Evolutionary conservation across 2,329 filamentous ascomycete genomes (phyloP), one percentile per base, ranked within the genome.

Genomic region (Penicillium concentricum): DNA sequence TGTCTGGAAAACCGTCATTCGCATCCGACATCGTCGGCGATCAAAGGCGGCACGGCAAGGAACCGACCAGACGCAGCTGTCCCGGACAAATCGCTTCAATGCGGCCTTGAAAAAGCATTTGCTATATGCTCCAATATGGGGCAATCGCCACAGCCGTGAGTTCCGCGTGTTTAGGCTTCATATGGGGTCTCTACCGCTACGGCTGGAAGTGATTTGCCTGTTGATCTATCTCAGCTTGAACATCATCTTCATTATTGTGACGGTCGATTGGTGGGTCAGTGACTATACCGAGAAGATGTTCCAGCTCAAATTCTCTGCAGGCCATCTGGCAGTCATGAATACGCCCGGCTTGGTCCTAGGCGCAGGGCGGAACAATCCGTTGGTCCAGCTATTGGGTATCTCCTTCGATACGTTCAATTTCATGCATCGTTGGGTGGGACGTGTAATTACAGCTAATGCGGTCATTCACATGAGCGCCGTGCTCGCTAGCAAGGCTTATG

Each of bases 351-450:
- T 96, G 46, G 82, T 97, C 65, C 84, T 97, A 61, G 84, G 96
- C 58, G 92, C 91, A 18, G 87, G 91, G 34, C 88, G 93, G 67
- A 97, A 97, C 79, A 97, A 97, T 75, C 91, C 91, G 3, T 80
- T 96, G 51, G 95, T 97, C 68, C 73, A 79, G 5, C 72, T 94
- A 30, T 82, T 97, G 54, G 85, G 88, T 61, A 87, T 97, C 69
- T 91, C 89, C 68, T 97, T 96, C 74, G 93, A 97, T 73, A 92
- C 91, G 0, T 97, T 95, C 81, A 97, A 97, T 72, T 85, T 93
- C 12, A 79, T 92, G 56, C 90, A 94, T 74, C 85, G 90, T 60
- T 94, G 90, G 89, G 84, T 90, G 60, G 90, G 89, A 22, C 84
- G 90, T 26, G 82, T 91, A 38, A 84, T 89, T 30, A 82, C 89